Base-by-base conservation (phyloP, 2,329 filamentous ascomycete species). In the Graphium sp. region DNA sequence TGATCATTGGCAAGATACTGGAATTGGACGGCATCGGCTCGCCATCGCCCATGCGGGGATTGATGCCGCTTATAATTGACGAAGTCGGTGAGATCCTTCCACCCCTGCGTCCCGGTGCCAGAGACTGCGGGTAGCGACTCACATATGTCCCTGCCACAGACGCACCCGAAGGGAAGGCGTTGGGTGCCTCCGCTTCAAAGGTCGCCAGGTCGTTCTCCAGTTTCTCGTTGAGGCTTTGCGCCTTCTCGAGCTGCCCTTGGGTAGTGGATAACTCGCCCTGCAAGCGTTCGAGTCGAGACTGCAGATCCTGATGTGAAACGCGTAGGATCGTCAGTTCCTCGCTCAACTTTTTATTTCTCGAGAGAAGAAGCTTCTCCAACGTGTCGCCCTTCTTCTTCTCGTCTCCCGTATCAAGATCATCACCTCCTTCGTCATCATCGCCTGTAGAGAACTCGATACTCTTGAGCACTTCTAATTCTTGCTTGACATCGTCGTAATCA, bases 41-140 rank as follows among this genome's bases (percentile, higher is more conserved):
- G n/a, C n/a, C n/a, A n/a, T n/a, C n/a, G n/a, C 41, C 37, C 11
- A 34, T 59, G 24, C 70, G 65, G 14, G 79, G 74, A 43, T 92
- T 81, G 45, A 94, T 84, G n/a, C 89, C 89, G 34, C 85, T 94
- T 42, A 98, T 95, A 42, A 98, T 95, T 13, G 87, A 95, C 4
- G 87, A 95, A 1, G 89, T 95, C 0, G 89, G 91, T 3, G 89
- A 95, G 11, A 78, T 69, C 28, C 63, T 60, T 22, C 76, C 69
- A 18, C 78, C 71, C 41, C 73, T 70, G 27, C 79, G 67, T 12
- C 69, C 63, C 2, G 64, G 60, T 22, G 60, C 61, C 9, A 61
- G 51, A 3, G 66, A 60, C 3, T 79, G 74, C 3, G 79, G 75
- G 43, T 84, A 80, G 27, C 79, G 71, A 14, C 79, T 87, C 29